Evolutionary conservation across 2,329 filamentous ascomycete species (phyloP), one percentile per base, ranked within the genome.

Genomic region (Aquanectria penicillioides): DNA sequence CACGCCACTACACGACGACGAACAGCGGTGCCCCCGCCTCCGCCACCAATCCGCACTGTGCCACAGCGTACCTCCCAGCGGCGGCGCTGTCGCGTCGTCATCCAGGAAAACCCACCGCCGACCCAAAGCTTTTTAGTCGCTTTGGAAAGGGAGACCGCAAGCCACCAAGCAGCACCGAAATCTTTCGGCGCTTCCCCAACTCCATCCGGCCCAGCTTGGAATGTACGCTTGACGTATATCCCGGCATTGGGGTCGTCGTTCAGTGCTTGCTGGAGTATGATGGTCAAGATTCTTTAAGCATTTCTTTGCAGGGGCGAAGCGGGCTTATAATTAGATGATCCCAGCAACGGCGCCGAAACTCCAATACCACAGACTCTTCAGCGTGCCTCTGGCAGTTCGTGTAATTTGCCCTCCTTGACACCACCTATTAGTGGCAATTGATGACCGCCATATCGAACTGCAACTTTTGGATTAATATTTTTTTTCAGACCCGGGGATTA

Each of bases 31-130:
- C 18, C 41, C 25, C 44, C 40, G 43, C 55, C 33, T 37, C 38
- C 23, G 20, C 40, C 54, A 44, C 50, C 41, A 61, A 55, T 59
- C 38, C 62, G 56, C 66, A 69, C 66, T 69, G 64, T 69, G 52
- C 29, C 9, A 2, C 18, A 12, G 20, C 7, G 12, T 20, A n/a
- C 38, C 28, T 18, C n/a, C 28, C 29, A 37, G 6, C 22, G 20
- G n/a, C n/a, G n/a, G n/a, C n/a, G n/a, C n/a, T n/a, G n/a, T 26
- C 15, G 7, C 33, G 46, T 57, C 53, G 46, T 51, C 53, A 50
- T 51, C 31, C 38, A 33, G 20, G 9, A 23, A 33, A 40, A 31
- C 26, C 52, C 26, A 23, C 46, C 37, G 29, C 13, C 10, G 18
- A 43, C 15, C 22, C 29, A 22, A 28, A n/a, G 10, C 26, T 9